A percentile compares a stretch with the other conserved stretches of the same genome.
Conservation (phyloP, 805 yeast genomes). For the Candida loeiensis region DNA sequence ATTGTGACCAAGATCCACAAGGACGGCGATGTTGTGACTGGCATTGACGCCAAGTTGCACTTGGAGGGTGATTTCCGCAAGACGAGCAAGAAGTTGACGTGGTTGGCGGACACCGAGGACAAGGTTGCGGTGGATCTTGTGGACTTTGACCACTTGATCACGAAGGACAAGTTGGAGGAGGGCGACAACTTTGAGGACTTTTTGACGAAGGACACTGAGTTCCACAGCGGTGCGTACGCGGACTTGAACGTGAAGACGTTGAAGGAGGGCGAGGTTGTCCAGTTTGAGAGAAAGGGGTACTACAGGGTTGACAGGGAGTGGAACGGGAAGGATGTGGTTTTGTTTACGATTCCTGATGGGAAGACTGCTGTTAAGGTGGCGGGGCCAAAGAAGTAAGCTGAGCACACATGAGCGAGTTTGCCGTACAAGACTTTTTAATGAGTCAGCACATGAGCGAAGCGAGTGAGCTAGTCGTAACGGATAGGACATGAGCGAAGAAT, state of each 20-base stretch:
- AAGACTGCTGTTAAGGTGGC: slow-evolving; percentile 21
- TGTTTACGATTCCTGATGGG: slow-evolving; percentile 29
- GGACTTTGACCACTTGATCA: slow-evolving; percentile 32
- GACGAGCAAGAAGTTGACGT: slow-evolving; percentile 29
- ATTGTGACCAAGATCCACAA: slow-evolving; percentile 23
- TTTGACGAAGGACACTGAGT: slow-evolving; percentile 26
- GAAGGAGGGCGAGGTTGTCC: slow-evolving; percentile 26
- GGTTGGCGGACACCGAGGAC: slow-evolving; percentile 30
- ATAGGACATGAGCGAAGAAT: too few species aligned
- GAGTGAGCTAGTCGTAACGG: too few species aligned
- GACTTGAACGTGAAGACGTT: slow-evolving; percentile 23
- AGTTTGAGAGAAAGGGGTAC: slow-evolving; percentile 31
- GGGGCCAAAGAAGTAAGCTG: slow-evolving; percentile 5
- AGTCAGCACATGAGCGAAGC: too few species aligned
- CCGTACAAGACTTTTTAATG: too few species aligned
- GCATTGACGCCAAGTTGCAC: slow-evolving; percentile 27
- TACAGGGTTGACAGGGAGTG: slow-evolving; percentile 23
- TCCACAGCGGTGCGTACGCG: slow-evolving; percentile 22
- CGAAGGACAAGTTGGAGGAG: slow-evolving; percentile 32
- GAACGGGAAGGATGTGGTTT: slow-evolving; percentile 23
- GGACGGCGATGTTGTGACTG: slow-evolving; percentile 23
- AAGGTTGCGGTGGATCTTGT: slow-evolving; percentile 25
- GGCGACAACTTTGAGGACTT: slow-evolving; percentile 29
- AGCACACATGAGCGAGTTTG: not conserved
- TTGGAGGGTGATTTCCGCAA: slow-evolving; percentile 33